A percentile compares a stretch with the other conserved stretches of the same genome.
phyloP scores from a whole-genome alignment of 257 asterid genomes.

The Primulina tabacum region DNA sequence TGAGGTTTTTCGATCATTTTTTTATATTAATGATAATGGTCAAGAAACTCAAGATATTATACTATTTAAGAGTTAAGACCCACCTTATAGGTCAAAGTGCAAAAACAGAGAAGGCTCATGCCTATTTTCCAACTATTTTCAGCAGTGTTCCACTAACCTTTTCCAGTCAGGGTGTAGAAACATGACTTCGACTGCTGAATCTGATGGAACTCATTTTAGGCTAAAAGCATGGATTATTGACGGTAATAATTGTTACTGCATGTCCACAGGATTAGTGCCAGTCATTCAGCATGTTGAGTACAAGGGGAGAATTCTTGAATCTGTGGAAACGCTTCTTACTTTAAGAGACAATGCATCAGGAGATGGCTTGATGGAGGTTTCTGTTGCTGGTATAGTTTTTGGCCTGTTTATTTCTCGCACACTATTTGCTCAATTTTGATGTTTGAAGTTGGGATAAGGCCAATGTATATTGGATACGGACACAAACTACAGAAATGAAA shows the following conservation, averaged over 20 bases:
- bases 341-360: constrained; percentile 36
- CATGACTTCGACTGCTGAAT: neutral
- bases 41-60: neutral
- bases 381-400: constrained; percentile 53
- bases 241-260: constrained; percentile 22
- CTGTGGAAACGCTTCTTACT: constrained; percentile 49
- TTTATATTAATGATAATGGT: neutral
- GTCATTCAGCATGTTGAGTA: constrained; percentile 61
- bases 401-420: constrained; percentile 9
- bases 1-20: no score
- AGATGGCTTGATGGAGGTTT: constrained; percentile 56
- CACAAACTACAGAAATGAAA: no score
- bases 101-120: constrained; percentile 7
- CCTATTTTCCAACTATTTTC: constrained; percentile 7
- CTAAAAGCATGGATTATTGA: constrained; percentile 17
- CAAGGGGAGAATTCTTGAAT: constrained; percentile 53
- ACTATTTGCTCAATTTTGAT: constrained; percentile 13
- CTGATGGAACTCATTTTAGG: neutral
- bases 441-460: neutral
- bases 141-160: neutral
- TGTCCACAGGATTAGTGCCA: constrained; percentile 78
- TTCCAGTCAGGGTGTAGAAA: constrained; percentile 6
- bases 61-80: neutral
- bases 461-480: no score
- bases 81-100: constrained; percentile 1